Base-by-base conservation (phyloP, 2,329 filamentous ascomycete genomes). In the Elsinoe perseae region DNA sequence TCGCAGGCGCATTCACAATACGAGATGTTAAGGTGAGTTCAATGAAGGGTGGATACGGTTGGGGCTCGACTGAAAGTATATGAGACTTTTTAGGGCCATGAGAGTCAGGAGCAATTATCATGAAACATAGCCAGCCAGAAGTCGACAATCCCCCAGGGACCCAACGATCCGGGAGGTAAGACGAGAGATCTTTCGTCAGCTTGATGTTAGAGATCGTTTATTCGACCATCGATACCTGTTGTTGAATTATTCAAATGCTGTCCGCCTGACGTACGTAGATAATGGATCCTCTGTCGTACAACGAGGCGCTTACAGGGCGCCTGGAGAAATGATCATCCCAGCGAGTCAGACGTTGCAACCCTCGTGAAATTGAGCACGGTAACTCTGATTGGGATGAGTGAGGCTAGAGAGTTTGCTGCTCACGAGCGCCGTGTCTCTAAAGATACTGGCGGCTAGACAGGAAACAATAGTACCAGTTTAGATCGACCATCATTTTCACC, bases 71-170 rank as follows among this genome's bases (percentile, higher is more conserved):
- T 23, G 48, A 28, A 52, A 34, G 40, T 44, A 18, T 18, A 44
- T 25, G 40, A 44, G 40, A 44, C 40, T 14, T 36, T 34, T 52
- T 28, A 52, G 48, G 48, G 48, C 28, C 32, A n/a, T 10, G 28
- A 52, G 48, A 52, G 48, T 52, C 48, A 52, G 48, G 48, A 52
- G 48, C 48, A 38, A 34, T 34, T 32, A 36, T 25, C 18, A 28
- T 52, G 48, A 52, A 52, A 52, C 48, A 20, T 25, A 30, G 40
- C 25, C 30, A 52, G 7, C 48, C 48, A 52, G 32, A 52, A 32
- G 48, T 32, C 48, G 48, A 52, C 32, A 38, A 38, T 38, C 30
- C 48, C 48, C 48, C 48, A 36, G 48, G n/a, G 36, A 52, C 48
- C 48, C 48, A 52, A 52, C 48, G 32, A 52, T 28, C 48, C 48